Evolutionary conservation across 768 basidiomycete species (phyloP).

Genomic region (Boletus subcaerulescens): DNA sequence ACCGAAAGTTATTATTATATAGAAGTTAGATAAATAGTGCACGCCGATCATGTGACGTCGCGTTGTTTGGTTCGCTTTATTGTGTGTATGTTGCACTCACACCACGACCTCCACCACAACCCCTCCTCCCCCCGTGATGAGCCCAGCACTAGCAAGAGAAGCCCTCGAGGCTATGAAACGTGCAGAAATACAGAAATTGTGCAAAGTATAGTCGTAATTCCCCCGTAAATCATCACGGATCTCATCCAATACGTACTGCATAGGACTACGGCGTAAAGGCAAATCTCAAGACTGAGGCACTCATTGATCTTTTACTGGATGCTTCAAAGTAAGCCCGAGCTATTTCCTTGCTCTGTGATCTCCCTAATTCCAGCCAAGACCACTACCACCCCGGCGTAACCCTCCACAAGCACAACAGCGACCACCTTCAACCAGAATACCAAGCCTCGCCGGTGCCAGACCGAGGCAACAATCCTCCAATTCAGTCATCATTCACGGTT

Average conservation of each 20-base stretch:
- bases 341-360: conserved; percentile 32
- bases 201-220: conserved; percentile 47
- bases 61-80: conserved; percentile 48
- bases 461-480: conserved; percentile 32
- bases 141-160: conserved; percentile 44
- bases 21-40: neutral
- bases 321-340: conserved; percentile 39
- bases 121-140: conserved; percentile 20
- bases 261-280: conserved; percentile 81
- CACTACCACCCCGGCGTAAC: conserved; percentile 21
- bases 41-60: conserved; percentile 40
- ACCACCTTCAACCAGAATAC: conserved; percentile 33
- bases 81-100: conserved; percentile 46
- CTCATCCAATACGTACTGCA: conserved; percentile 12
- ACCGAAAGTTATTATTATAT: no score
- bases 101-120: conserved; percentile 33
- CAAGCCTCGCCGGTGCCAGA: conserved; percentile 26
- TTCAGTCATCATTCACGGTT: conserved; percentile 38
- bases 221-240: conserved; percentile 11
- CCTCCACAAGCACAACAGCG: conserved; percentile 23
- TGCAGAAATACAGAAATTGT: conserved; percentile 52
- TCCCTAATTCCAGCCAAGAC: conserved; percentile 33
- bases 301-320: conserved; percentile 72
- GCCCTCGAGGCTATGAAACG: conserved; percentile 53
- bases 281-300: conserved; percentile 75